Evolutionary conservation across 2,329 filamentous ascomycete species (phyloP), one percentile per base, ranked within the genome.

Genomic region (Penicillium hordei): DNA sequence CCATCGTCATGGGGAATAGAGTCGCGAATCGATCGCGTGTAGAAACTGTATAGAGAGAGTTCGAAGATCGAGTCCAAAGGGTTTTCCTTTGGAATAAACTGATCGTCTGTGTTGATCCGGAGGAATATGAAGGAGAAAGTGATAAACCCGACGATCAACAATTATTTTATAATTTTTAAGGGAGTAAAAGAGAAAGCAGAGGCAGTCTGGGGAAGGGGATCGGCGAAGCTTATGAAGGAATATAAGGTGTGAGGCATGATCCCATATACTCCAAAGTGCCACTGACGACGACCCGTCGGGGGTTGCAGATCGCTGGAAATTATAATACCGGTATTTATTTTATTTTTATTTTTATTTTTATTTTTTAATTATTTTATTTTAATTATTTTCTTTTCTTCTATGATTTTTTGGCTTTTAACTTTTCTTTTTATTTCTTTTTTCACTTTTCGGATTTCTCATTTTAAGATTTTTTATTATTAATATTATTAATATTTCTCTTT

Each of bases 1-100:
- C 90, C 91, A 96, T 96, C 80, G 91, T 94, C 92, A 96, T 96
- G 76, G 77, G 86, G 79, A 65, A 67, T 67, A 65, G 54, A 52
- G 55, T 59, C 51, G 63, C 59, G 59, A 58, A 23, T 55, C 53
- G 59, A 58, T 61, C 64, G 61, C 61, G 55, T 49, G 51, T 48
- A 43, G 44, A 29, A 50, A 33, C 19, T 52, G 39, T 52, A 21
- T 52, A 43, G 38, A 43, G 27, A 42, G 25, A 29, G 21, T 21
- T 50, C 6, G 39, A 33, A 43, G 38, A 23, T 51, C 36, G 38
- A 52, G 38, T 45, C 31, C 50, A 25, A 46, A 45, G 29, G 12
- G n/a, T 23, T 33, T 33, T 31, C 43, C 25, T 49, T 38, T 34
- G 52, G 19, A 23, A 13, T 10, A 51, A 23, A 44, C 19, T 17